Conservation (phyloP, 2,329 filamentous ascomycete genomes). For the Verticillium longisporum region DNA sequence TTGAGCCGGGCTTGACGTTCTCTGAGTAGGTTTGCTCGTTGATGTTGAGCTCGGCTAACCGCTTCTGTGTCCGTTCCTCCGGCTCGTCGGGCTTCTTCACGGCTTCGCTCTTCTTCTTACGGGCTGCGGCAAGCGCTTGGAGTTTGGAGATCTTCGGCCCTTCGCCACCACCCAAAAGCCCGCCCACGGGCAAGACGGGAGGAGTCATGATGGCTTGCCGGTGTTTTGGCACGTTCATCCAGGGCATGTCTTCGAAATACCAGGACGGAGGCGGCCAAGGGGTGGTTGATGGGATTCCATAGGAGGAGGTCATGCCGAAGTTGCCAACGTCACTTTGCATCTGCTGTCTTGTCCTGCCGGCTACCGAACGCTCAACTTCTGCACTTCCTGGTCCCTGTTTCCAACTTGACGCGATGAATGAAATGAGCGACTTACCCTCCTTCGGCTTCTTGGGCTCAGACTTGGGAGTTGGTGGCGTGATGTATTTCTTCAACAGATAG, state of each 20-base stretch:
- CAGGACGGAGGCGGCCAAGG: slow-evolving; percentile 23
- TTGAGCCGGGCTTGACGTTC: slow-evolving; percentile 8
- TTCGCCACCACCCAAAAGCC: slow-evolving; percentile 71
- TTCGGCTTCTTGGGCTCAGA: slow-evolving; percentile 31
- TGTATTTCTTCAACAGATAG: slow-evolving; percentile 65
- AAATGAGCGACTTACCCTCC: slow-evolving; percentile 29
- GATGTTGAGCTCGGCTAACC: slow-evolving; percentile 12
- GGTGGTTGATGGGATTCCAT: slow-evolving; percentile 13
- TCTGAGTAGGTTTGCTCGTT: slow-evolving; percentile 15
- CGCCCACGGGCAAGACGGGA: slow-evolving; percentile 46
- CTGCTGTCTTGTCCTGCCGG: slow-evolving; percentile 7
- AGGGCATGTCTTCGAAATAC: slow-evolving; percentile 82
- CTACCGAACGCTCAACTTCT: slow-evolving; percentile 14
- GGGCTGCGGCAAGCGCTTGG: slow-evolving; percentile 78
- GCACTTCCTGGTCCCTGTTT: slow-evolving; percentile 4
- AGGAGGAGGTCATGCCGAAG: background rate
- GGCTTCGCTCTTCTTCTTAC: slow-evolving; percentile 74
- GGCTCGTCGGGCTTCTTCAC: slow-evolving; percentile 30
- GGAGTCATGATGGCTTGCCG: slow-evolving; percentile 61
- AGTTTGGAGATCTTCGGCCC: slow-evolving; percentile 77
- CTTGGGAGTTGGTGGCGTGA: slow-evolving; percentile 35
- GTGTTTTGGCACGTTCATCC: slow-evolving; percentile 65
- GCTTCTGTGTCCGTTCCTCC: slow-evolving; percentile 21
- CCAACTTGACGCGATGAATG: slow-evolving; percentile 5
- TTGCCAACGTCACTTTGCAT: background rate